Conservation (phyloP, 345 rosid genomes). For the Brassica juncea region DNA sequence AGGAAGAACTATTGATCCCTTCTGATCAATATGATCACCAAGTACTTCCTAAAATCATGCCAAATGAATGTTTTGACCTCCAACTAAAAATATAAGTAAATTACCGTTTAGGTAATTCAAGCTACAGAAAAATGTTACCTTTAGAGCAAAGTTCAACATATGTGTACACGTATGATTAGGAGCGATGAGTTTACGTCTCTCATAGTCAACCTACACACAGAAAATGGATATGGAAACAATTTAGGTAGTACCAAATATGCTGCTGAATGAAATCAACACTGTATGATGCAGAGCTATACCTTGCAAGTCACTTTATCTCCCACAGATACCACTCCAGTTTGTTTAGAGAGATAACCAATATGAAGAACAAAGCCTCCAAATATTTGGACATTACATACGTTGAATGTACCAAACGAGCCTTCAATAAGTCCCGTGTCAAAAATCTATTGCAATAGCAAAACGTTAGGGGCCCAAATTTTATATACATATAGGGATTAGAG, state of each 20-base stretch:
- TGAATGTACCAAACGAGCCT: constrained; percentile 73
- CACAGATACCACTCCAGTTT: constrained; percentile 49
- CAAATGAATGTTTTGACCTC: constrained; percentile 5
- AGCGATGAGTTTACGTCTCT: constrained; percentile 83
- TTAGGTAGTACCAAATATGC: not conserved
- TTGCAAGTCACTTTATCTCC: constrained; percentile 81
- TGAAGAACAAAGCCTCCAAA: constrained; percentile 94
- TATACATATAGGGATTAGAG: not conserved
- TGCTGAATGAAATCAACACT: not conserved
- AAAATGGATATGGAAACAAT: not conserved
- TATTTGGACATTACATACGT: constrained; percentile 81
- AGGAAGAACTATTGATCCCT: constrained; percentile 96
- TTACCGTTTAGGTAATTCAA: not conserved
- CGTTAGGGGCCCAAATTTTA: not conserved
- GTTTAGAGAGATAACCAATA: constrained; percentile 64
- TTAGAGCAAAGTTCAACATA: constrained; percentile 94
- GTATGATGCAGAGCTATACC: constrained; percentile 46
- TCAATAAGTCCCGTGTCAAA: constrained; percentile 78
- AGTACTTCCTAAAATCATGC: constrained; percentile 73
- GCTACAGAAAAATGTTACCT: constrained; percentile 47
- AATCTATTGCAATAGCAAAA: constrained; percentile 54
- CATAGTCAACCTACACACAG: constrained; percentile 79
- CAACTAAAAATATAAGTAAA: not conserved
- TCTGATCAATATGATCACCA: constrained; percentile 94
- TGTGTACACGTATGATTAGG: constrained; percentile 98